Evolutionary conservation across 139 green algal species (phyloP).

Genomic region (Closterium sp.): DNA sequence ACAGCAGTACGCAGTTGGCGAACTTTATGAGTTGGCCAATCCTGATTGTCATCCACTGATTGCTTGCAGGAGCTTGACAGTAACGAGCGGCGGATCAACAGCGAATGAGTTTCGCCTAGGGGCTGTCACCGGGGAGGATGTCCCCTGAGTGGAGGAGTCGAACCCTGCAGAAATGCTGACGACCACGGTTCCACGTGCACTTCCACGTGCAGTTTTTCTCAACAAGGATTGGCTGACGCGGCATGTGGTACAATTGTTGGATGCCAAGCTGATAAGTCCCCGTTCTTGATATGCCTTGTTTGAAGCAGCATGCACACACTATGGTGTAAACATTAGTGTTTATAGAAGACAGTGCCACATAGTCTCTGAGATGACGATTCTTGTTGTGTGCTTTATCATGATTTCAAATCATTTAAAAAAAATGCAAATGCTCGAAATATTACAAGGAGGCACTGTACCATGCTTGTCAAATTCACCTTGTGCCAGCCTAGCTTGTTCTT

Average conservation of each 20-base stretch:
- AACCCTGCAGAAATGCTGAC: not conserved
- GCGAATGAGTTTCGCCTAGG: not conserved
- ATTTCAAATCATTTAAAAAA: too few species aligned
- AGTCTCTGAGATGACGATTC: too few species aligned
- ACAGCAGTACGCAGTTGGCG: not conserved
- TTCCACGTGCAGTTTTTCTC: not conserved
- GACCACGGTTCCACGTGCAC: not conserved
- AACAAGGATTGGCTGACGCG: not conserved
- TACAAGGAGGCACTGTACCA: too few species aligned
- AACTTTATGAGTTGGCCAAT: not conserved
- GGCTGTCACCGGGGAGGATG: not conserved
- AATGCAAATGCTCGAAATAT: too few species aligned
- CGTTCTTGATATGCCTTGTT: too few species aligned
- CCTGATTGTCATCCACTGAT: not conserved
- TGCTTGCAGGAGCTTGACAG: not conserved
- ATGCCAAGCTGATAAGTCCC: too few species aligned
- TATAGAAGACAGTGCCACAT: too few species aligned
- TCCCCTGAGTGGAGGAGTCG: not conserved
- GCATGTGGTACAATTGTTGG: not conserved
- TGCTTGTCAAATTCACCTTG: not conserved
- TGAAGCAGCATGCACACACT: too few species aligned
- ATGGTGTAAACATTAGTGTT: too few species aligned
- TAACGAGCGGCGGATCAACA: not conserved
- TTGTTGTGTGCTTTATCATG: too few species aligned
- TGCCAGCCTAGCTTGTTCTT: not conserved